Conservation (phyloP, 768 basidiomycete species). For the Hygrocybe coccinea region DNA sequence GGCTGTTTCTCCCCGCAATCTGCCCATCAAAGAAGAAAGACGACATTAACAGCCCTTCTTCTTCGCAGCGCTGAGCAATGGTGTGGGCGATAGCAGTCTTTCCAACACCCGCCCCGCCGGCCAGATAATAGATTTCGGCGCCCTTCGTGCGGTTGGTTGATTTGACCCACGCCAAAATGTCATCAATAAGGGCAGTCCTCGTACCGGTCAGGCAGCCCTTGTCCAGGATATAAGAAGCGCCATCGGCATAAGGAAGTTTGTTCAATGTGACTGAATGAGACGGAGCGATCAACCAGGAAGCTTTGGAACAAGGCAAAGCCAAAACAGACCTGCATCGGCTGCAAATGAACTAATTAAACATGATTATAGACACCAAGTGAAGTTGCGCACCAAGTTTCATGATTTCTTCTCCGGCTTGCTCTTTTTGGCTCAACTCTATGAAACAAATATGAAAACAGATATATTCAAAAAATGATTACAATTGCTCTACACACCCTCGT, state of each 20-base stretch:
- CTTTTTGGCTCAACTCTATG: background rate
- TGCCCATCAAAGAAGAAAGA: background rate
- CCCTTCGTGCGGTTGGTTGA: background rate
- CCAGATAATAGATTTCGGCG: too few relatives aligned
- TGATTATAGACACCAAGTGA: too few relatives aligned
- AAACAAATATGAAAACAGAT: background rate
- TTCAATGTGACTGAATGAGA: too few relatives aligned
- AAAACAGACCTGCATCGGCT: background rate
- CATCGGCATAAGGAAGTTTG: constrained; percentile 1
- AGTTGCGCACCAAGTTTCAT: too few relatives aligned
- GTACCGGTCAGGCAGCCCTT: background rate
- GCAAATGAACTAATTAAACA: background rate
- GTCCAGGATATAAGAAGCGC: background rate
- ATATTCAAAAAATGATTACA: background rate
- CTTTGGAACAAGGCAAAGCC: background rate
- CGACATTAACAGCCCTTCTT: background rate
- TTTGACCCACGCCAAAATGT: background rate
- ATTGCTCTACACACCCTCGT: background rate
- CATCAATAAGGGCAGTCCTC: constrained; percentile 1
- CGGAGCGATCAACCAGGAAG: background rate
- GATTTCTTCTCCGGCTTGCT: constrained; percentile 2
- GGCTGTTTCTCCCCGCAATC: background rate
- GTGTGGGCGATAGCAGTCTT: too few relatives aligned
- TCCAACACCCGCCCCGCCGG: too few relatives aligned
- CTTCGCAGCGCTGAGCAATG: too few relatives aligned